These are phyloP conservation scores for Clathrus columnatus DNA, from an alignment of 768 basidiomycete genomes.

Conservation along the genomic window DNA sequence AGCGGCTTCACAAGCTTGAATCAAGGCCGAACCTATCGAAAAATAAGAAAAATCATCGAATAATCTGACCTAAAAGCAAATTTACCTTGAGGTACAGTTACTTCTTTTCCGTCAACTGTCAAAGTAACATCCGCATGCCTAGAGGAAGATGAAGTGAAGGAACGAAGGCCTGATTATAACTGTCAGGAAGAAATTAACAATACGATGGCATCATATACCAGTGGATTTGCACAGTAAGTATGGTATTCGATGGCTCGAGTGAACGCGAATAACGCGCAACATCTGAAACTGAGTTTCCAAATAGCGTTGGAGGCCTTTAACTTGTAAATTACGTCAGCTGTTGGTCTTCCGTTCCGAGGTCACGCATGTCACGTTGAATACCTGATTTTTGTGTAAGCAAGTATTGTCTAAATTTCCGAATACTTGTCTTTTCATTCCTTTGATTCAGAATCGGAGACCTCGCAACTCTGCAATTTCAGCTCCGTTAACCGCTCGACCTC, in stretches of 20 bases:
- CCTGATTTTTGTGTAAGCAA: no score
- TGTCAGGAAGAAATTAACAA: background rate
- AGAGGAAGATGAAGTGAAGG: slow-evolving; percentile 56
- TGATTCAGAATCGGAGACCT: no score
- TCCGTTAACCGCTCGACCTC: no score
- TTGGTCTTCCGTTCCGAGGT: background rate
- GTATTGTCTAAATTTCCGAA: no score
- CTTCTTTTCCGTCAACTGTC: slow-evolving; percentile 94
- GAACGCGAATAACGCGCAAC: slow-evolving; percentile 9
- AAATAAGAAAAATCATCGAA: slow-evolving; percentile 2
- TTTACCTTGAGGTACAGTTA: slow-evolving; percentile 89
- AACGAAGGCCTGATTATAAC: slow-evolving; percentile 23
- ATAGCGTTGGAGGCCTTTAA: background rate
- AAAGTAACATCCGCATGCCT: slow-evolving; percentile 77
- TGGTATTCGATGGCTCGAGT: slow-evolving; percentile 5
- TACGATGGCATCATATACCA: background rate
- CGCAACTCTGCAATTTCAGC: no score
- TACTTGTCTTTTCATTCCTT: no score
- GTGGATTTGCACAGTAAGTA: background rate
- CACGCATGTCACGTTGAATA: background rate
- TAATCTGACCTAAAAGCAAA: background rate
- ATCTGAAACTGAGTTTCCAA: background rate
- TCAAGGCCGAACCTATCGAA: slow-evolving; percentile 74
- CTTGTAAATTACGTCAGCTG: background rate
- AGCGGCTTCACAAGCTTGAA: slow-evolving; percentile 91